phyloP scores from a whole-genome alignment of 345 rosid genomes.

The Salix dunnii region DNA sequence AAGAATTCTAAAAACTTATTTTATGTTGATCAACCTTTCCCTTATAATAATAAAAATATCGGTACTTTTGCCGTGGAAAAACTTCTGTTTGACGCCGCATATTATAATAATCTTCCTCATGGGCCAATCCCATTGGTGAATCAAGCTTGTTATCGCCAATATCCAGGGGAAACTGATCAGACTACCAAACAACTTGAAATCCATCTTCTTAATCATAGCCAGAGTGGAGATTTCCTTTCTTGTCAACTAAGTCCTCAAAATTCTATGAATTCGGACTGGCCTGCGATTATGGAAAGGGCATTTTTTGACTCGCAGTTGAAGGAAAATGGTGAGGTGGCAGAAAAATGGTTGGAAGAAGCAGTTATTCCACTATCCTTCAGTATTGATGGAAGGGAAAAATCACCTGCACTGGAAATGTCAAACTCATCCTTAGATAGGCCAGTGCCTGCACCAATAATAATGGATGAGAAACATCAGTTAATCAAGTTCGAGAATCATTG shows the following conservation, averaged over 20 bases:
- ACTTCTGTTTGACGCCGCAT: slow-evolving; percentile 25
- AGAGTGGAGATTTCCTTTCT: slow-evolving; percentile 39
- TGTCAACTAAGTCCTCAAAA: slow-evolving; percentile 20
- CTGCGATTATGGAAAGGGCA: slow-evolving; percentile 44
- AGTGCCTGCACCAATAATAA: slow-evolving; percentile 34
- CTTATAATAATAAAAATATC: slow-evolving; percentile 23
- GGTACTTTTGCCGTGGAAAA: slow-evolving; percentile 23
- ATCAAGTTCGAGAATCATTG: slow-evolving; percentile 16
- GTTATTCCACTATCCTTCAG: slow-evolving; percentile 22
- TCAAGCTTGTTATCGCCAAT: slow-evolving; percentile 36
- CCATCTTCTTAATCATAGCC: slow-evolving; percentile 41
- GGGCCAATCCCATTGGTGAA: slow-evolving; percentile 27
- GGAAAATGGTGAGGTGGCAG: slow-evolving; percentile 34
- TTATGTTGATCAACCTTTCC: slow-evolving; percentile 13
- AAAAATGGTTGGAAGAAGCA: slow-evolving; percentile 23
- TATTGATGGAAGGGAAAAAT: slow-evolving; percentile 36
- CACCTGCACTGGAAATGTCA: slow-evolving; percentile 38
- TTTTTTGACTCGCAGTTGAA: slow-evolving; percentile 53
- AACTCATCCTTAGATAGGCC: slow-evolving; percentile 25
- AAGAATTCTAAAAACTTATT: slow-evolving; percentile 17
- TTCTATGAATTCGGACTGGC: slow-evolving; percentile 25
- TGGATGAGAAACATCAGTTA: slow-evolving; percentile 21
- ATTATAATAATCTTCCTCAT: slow-evolving; percentile 34
- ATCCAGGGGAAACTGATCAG: slow-evolving; percentile 27
- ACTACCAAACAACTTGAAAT: slow-evolving; percentile 27